Evolutionary conservation across 352 stramenopile species (phyloP), one percentile per base, ranked within the genome.

Genomic region (Globisporangium spinosum): DNA sequence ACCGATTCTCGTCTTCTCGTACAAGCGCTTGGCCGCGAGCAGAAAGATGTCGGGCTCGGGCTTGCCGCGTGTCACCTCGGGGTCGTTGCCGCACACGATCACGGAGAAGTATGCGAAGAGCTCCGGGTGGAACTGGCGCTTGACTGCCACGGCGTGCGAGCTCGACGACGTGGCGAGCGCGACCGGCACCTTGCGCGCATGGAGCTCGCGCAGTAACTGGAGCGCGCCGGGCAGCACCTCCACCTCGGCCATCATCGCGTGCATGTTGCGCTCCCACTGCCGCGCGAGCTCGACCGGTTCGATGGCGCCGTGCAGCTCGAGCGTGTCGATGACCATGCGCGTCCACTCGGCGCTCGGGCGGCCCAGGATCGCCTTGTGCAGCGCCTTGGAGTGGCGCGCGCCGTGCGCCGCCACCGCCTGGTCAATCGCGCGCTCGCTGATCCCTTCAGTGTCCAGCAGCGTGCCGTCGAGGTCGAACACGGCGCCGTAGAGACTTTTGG

Each of bases 401-500:
- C 85, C 87, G 54, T 87, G 79, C n/a, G 68, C 75, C 25, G 71
- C 75, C 32, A 87, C 71, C 53, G 87, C 74, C 59, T 81, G 66
- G 59, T 83, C 75, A 67, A 93, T 87, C 25, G 84, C 73, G 13
- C 82, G 68, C 58, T 82, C 74, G 59, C 85, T 93, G 67, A 93
- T 78, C 68, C 80, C 77, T 61, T 95, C 87, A 29, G 85, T 92
- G 70, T 95, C 87, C 67, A 95, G 75, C 54, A 95, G 69, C 45
- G 87, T 95, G 60, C 87, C 87, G 69, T 95, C 87, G 69, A 94
- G 82, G 70, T 94, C 86, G 65, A 94, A 94, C 73, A 94, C 89
- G 47, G 73, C 79, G 61, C 80, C 82, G 47, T 76, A 63, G 58
- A 64, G 66, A 22, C 5, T 12, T 22, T 17, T 17, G 0, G 43